Base-by-base conservation (phyloP, 1,284 basidiomycete species). In the Cystobasidium pallidum region DNA sequence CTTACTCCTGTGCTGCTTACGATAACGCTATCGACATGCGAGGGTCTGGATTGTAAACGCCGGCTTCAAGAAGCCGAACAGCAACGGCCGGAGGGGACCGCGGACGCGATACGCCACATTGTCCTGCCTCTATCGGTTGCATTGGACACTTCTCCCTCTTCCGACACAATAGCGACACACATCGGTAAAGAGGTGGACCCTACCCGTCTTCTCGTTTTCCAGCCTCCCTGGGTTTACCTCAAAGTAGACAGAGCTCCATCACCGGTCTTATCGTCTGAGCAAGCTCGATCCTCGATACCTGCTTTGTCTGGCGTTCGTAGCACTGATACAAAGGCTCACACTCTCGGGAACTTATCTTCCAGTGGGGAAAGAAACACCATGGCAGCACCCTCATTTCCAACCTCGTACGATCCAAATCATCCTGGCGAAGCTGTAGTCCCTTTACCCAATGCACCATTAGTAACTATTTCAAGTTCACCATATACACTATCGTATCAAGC, bases 351-450 rank as follows among this genome's bases (percentile, higher is more conserved):
- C n/a, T n/a, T n/a, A n/a, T n/a, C n/a, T n/a, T n/a, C n/a, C n/a
- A n/a, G n/a, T n/a, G n/a, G n/a, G n/a, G n/a, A n/a, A n/a, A n/a
- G n/a, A n/a, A 7, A 49, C 45, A 64, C 61, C 3, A 64, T 64
- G 62, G 32, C 66, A 43, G 36, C 36, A 41, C 59, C 67, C 28
- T 34, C 32, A 41, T 70, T 70, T 39, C 67, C 67, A 17, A 72
- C 49, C 3, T 66, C 61, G 10, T 72, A 72, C 28, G 70, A 72
- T 32, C 64, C 70, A 32, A 66, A 47, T 55, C 52, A 59, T 55
- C 63, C 62, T 15, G 19, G 57, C 10, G 70, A 72, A 55, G 55
- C 52, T 15, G 36, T 52, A 34, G 70, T 72, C 7, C 63, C 70
- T 0, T 30, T 72, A 19, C 70, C 70, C 7, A 57, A 55, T 26